Base-by-base conservation (phyloP, 768 basidiomycete species). In the Leccinum olivaceopallidum region DNA sequence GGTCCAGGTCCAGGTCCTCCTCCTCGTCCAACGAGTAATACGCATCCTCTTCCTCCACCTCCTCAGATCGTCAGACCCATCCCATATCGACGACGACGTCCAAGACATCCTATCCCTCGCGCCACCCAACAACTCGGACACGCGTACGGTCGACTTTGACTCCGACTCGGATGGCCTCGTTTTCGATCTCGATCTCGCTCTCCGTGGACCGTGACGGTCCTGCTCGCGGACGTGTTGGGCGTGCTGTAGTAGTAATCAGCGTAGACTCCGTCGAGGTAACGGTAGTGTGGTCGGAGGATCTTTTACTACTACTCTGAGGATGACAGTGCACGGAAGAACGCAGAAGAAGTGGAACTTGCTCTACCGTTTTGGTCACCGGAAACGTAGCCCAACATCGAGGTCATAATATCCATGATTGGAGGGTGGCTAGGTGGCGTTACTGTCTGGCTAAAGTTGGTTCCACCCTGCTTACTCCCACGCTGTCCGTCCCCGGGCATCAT, bases 41-140 rank as follows among this genome's bases (percentile, higher is more conserved):
- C 16, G 68, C 68, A 44, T 79, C 78, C 22, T 70, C 68, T 18
- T 75, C 74, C 36, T 71, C 73, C 42, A 73, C 71, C 13, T 49
- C 48, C 22, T 49, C 48, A 26, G 26, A 4, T 49, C 14, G 13
- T 44, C 42, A 8, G n/a, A 20, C 48, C 14, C 24, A 49, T 49
- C 6, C n/a, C 9, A 44, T n/a, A 44, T 44, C 42, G 20, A 20
- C 9, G 64, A 59, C 39, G 39, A 55, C 32, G 63, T 58, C 34
- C 54, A 50, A 37, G 49, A 39, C 13, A 44, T 44, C n/a, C 42
- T 44, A 44, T 44, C 42, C 42, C 42, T 44, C 42, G 42, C 18
- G 42, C 42, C 9, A 42, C 8, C 42, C 7, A 42, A 42, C n/a
- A 63, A 24, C 22, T 69, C 67, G 32, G 56, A 49, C 20, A 53